Conservation (phyloP, 257 asterid genomes). For the Ilex asprella region DNA sequence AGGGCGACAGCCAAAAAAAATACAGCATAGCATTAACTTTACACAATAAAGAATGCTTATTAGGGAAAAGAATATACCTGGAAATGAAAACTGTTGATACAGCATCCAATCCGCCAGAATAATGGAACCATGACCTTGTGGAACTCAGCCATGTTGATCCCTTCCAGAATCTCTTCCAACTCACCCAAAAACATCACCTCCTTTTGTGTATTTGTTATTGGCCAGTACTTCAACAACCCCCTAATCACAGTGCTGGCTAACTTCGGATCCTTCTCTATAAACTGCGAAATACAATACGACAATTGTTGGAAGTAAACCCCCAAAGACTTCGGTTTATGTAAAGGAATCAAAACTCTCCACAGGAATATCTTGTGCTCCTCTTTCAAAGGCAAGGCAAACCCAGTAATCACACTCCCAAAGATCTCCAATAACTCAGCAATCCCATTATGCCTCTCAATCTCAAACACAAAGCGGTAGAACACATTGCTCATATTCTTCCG, state of each 20-base stretch:
- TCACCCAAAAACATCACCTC: slow-evolving; percentile 91
- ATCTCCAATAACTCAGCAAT: slow-evolving; percentile 80
- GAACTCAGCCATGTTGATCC: slow-evolving; percentile 59
- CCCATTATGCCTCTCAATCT: slow-evolving; percentile 71
- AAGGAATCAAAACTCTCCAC: slow-evolving; percentile 57
- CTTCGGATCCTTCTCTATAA: slow-evolving; percentile 76
- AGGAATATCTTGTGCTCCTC: slow-evolving; percentile 82
- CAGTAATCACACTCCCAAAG: slow-evolving; percentile 84
- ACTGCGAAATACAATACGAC: slow-evolving; percentile 65
- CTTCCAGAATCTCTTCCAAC: slow-evolving; percentile 77
- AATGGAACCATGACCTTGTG: slow-evolving; percentile 73
- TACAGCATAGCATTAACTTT: too few species aligned
- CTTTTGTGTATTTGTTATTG: slow-evolving; percentile 73
- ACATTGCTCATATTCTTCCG: slow-evolving; percentile 62
- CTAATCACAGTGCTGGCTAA: slow-evolving; percentile 52
- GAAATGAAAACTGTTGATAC: slow-evolving; percentile 71
- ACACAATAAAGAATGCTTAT: too few species aligned
- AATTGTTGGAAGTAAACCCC: slow-evolving; percentile 80
- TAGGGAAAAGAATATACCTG: slow-evolving; percentile 45
- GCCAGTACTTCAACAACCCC: slow-evolving; percentile 85
- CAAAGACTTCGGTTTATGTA: slow-evolving; percentile 78
- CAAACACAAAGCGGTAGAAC: slow-evolving; percentile 59
- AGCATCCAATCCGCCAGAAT: slow-evolving; percentile 57
- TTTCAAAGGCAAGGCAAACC: slow-evolving; percentile 78
- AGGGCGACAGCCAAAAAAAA: too few species aligned